Conservation (phyloP, 345 rosid genomes). For the Toxicodendron radicans region DNA sequence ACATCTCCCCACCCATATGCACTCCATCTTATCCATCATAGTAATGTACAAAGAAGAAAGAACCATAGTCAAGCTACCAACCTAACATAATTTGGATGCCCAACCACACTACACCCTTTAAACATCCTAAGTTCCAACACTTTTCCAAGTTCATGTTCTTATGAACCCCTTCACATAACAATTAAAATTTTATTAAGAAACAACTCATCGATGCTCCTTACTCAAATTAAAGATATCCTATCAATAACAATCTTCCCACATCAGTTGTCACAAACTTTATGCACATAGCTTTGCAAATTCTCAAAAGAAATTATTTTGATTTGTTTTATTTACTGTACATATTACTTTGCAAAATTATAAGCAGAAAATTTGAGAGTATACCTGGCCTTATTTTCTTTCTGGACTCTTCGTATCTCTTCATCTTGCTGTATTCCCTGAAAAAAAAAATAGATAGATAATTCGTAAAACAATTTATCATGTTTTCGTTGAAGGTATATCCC, state of each 20-base stretch:
- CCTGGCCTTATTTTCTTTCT: constrained; percentile 69
- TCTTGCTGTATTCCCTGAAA: constrained; percentile 62
- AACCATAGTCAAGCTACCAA: not conserved
- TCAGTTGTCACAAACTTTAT: not conserved
- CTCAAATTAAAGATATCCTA: not conserved
- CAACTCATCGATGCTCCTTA: not conserved
- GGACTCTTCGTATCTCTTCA: constrained; percentile 53
- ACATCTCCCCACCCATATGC: not conserved
- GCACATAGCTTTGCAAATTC: not conserved
- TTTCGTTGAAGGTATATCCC: not conserved
- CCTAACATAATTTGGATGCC: not conserved
- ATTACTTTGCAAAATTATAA: not conserved
- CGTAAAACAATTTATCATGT: not conserved
- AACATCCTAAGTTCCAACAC: not conserved
- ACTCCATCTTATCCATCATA: not conserved
- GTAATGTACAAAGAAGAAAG: not conserved
- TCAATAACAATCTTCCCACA: not conserved
- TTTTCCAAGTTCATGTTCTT: not conserved
- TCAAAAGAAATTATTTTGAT: too few species aligned
- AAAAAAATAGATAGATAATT: not conserved
- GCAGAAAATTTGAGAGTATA: constrained; percentile 1
- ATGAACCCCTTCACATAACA: not conserved
- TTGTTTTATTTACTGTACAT: too few species aligned
- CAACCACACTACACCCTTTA: not conserved
- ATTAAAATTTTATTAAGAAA: not conserved